These are phyloP conservation scores for Colletotrichum sp. DNA, from an alignment of 2,329 filamentous ascomycete species.

Conservation along the genomic window DNA sequence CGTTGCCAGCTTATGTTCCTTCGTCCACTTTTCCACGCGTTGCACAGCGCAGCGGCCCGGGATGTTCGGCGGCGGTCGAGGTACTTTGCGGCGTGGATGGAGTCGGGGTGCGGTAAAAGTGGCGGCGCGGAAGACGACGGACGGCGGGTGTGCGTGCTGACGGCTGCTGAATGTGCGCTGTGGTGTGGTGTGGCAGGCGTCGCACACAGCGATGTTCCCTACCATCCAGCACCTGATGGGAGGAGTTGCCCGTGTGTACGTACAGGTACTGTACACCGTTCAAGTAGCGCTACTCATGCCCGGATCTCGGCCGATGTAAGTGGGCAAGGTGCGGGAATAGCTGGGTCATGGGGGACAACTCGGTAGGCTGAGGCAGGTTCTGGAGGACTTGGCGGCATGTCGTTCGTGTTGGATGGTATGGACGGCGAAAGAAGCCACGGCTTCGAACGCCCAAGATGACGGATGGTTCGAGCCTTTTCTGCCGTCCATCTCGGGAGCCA, in stretches of 20 bases:
- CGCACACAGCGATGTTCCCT: not conserved
- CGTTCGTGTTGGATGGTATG: not conserved
- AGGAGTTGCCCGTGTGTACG: not conserved
- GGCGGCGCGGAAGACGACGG: not conserved
- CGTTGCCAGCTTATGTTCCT: not conserved
- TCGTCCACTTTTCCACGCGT: slow-evolving; percentile 1
- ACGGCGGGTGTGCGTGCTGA: not conserved
- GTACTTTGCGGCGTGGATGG: not conserved
- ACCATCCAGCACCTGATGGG: not conserved
- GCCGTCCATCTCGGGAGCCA: not conserved
- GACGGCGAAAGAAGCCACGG: not conserved
- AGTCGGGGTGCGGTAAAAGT: not conserved
- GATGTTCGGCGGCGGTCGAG: not conserved
- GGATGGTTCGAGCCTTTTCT: not conserved
- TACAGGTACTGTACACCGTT: not conserved
- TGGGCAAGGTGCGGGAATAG: not conserved
- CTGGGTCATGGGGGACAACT: not conserved
- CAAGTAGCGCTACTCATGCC: not conserved
- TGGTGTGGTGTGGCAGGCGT: not conserved
- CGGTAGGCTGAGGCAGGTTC: not conserved
- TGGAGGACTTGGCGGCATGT: not conserved
- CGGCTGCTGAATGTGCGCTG: not conserved
- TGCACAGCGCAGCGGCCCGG: not conserved
- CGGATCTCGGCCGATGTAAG: not conserved
- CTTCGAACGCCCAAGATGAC: not conserved